A percentile compares a stretch with the other conserved stretches of the same genome.
These are phyloP conservation scores for Mycena indigotica DNA, from an alignment of 768 basidiomycete genomes.

Conservation along the genomic window DNA sequence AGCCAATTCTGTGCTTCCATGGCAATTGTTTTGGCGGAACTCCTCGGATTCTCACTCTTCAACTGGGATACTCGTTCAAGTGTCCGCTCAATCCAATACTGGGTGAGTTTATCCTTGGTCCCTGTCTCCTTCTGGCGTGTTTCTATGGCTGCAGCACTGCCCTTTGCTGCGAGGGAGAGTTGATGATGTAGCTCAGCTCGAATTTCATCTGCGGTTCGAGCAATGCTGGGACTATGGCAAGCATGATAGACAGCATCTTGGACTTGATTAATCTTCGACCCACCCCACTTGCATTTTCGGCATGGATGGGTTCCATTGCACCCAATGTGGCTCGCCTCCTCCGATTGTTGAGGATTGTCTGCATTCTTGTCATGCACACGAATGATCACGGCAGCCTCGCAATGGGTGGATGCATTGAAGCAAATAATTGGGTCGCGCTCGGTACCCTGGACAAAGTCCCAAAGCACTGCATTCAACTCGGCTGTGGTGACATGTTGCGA, in stretches of 20 bases:
- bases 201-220: slow-evolving; percentile 1
- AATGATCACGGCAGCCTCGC: slow-evolving; percentile 6
- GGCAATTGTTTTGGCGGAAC: neutral
- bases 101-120: slow-evolving; percentile 13
- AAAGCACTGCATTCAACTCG: slow-evolving; percentile 27
- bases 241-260: too few relatives aligned
- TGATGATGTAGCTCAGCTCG: neutral
- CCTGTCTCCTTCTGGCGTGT: slow-evolving; percentile 1
- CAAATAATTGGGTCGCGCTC: slow-evolving; percentile 2
- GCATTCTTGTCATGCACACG: slow-evolving; percentile 7
- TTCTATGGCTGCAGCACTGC: neutral
- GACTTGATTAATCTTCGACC: too few relatives aligned
- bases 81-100: slow-evolving; percentile 14
- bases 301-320: slow-evolving; percentile 13
- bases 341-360: slow-evolving; percentile 27
- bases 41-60: neutral
- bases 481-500: slow-evolving; percentile 38
- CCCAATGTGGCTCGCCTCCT: slow-evolving; percentile 21
- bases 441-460: slow-evolving; percentile 12
- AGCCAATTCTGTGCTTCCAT: slow-evolving; percentile 3
- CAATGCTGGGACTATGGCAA: too few relatives aligned
- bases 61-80: neutral
- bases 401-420: slow-evolving; percentile 12
- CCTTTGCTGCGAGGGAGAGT: neutral
- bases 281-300: too few relatives aligned